Conservation (phyloP, 192 early-diverging fungal species). For the Backusella tarrabulga region DNA sequence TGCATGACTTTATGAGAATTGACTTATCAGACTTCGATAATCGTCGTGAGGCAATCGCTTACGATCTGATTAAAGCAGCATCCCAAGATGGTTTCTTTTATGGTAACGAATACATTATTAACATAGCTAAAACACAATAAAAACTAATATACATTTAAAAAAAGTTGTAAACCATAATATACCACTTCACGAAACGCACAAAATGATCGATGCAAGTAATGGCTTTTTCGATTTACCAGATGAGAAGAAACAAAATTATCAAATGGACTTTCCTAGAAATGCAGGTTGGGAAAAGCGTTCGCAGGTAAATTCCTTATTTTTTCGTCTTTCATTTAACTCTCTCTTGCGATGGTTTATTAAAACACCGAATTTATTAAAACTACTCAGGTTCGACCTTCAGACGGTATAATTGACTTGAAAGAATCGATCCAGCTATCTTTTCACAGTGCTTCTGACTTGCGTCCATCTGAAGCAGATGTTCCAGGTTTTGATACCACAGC, state of each 20-base stretch:
- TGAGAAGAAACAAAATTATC: constrained; percentile 23
- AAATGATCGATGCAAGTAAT: constrained; percentile 23
- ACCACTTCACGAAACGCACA: constrained; percentile 1
- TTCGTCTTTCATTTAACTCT: background rate
- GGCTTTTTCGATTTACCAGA: constrained; percentile 30
- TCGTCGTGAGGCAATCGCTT: constrained; percentile 20
- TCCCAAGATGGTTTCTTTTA: constrained; percentile 33
- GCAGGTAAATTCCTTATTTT: constrained; percentile 16
- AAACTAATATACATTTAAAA: background rate
- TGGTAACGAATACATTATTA: constrained; percentile 10
- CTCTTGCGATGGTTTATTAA: background rate
- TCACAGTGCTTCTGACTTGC: constrained; percentile 21
- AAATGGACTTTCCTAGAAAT: constrained; percentile 26
- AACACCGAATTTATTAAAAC: background rate
- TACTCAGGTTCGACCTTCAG: background rate
- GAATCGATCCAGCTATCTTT: constrained; percentile 31
- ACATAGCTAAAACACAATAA: background rate
- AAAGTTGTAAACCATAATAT: constrained; percentile 31
- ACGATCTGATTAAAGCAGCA: constrained; percentile 25
- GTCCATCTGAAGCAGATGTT: constrained; percentile 23
- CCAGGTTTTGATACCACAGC: constrained; percentile 20
- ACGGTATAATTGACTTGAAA: constrained; percentile 20
- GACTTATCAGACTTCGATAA: constrained; percentile 31
- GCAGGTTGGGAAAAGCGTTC: constrained; percentile 30
- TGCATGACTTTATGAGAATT: constrained; percentile 21